Base-by-base conservation (phyloP, 306 rosid genomes). In the Castanea mollissima region DNA sequence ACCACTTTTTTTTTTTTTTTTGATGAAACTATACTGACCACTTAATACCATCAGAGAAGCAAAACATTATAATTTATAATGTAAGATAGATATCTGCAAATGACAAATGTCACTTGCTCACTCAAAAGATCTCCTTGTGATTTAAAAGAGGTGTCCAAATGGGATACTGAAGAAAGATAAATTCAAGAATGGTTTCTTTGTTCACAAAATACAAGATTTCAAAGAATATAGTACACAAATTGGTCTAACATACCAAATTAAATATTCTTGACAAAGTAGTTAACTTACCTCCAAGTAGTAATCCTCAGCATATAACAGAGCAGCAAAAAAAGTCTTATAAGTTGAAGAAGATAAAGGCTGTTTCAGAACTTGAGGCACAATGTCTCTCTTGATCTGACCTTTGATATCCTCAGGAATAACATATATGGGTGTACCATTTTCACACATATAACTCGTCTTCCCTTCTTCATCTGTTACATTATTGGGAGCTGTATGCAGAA, bases 261-360 rank as follows among this genome's bases (percentile, higher is more conserved):
- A 35, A 6, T 32, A 13, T 56, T 11, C 34, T 6, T 41, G 46
- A 32, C 29, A 55, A 56, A 15, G 59, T 2, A 4, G 38, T 2
- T 52, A 52, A 4, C 35, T 16, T 74, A 82, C 90, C 88, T 84
- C 76, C 19, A 9, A 23, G 52, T 84, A 77, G 81, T 67, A 82
- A 2, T 87, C 85, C 80, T 87, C 90, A n/a, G 79, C 82, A 77
- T 79, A 80, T 49, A 82, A 44, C 7, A 84, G 71, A 77, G 88
- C 79, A 21, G 86, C 83, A 69, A 87, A 87, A 81, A 55, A 79
- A 63, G 74, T 79, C 85, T 79, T 79, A 15, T 84, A 87, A 12
- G 88, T 76, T 4, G 27, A 27, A 25, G 76, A 41, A 27, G 83
- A 84, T 70, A 87, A 51, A 34, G 77, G 83, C n/a, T 55, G 49